A percentile compares a stretch with the other conserved stretches of the same genome.
Conservation (phyloP, 192 early-diverging fungal species). For the Jimgerdemannia lactiflua region DNA sequence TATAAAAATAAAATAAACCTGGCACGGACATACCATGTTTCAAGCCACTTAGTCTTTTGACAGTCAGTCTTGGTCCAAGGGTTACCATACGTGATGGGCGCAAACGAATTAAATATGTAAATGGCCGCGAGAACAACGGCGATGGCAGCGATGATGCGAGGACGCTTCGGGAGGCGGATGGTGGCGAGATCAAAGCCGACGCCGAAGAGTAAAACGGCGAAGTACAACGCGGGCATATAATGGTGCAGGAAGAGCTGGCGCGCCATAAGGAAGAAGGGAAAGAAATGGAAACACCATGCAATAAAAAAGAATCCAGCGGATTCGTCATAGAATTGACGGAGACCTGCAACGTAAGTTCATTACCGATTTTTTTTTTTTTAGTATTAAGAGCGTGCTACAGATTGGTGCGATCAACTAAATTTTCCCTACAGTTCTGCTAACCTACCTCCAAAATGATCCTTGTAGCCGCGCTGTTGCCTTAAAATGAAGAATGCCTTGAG, state of each 20-base stretch:
- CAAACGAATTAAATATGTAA: conserved; percentile 62
- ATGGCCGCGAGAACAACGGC: conserved; percentile 54
- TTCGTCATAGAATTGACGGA: conserved; percentile 45
- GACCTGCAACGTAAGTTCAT: too few relatives aligned
- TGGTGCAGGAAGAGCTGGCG: conserved; percentile 93
- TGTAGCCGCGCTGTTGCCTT: conserved; percentile 54
- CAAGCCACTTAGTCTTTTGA: conserved; percentile 72
- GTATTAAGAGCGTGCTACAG: too few relatives aligned
- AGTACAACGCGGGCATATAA: conserved; percentile 92
- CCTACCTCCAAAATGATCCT: conserved; percentile 28
- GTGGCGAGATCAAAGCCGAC: conserved; percentile 74
- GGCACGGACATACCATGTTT: conserved; percentile 78
- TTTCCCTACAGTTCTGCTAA: too few relatives aligned
- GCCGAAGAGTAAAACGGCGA: conserved; percentile 73
- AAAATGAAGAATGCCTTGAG: conserved; percentile 52
- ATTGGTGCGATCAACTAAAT: too few relatives aligned
- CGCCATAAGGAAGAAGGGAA: conserved; percentile 88
- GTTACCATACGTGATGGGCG: conserved; percentile 84
- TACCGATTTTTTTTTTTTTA: too few relatives aligned
- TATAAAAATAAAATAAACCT: too few relatives aligned
- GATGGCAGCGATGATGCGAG: conserved; percentile 46
- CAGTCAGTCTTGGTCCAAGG: conserved; percentile 75
- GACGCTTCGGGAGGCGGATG: conserved; percentile 48
- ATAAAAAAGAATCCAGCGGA: conserved; percentile 64
- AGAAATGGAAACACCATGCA: conserved; percentile 83